Conservation (phyloP, 306 rosid genomes). For the Fragaria ananassa region DNA sequence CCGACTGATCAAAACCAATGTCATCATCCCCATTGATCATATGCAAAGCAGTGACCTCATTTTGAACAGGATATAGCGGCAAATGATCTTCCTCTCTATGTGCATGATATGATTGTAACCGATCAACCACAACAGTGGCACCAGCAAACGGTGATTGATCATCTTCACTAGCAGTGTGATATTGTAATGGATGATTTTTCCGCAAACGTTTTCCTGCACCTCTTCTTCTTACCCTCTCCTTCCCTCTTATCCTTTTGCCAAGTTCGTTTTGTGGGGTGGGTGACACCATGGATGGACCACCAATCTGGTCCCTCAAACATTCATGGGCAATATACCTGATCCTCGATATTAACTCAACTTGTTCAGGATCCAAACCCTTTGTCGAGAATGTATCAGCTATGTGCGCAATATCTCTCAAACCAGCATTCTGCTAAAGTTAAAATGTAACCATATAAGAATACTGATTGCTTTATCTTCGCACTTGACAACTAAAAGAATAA, state of each 20-base stretch:
- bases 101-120: constrained; percentile 41
- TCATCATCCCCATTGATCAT: constrained; percentile 48
- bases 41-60: constrained; percentile 43
- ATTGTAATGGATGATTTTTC: constrained; percentile 63
- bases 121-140: constrained; percentile 56
- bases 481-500: background rate
- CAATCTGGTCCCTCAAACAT: constrained; percentile 92
- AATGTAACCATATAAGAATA: constrained; percentile 39
- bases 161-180: constrained; percentile 62
- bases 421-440: constrained; percentile 77
- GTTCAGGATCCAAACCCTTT: constrained; percentile 78
- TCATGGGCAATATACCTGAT: constrained; percentile 83
- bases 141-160: constrained; percentile 72
- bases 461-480: constrained; percentile 4
- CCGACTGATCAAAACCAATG: constrained; percentile 60
- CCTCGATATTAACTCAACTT: constrained; percentile 73
- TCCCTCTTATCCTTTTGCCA: constrained; percentile 88
- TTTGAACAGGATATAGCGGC: constrained; percentile 48
- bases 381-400: constrained; percentile 88
- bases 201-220: constrained; percentile 70
- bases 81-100: constrained; percentile 56
- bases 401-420: constrained; percentile 90
- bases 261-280: constrained; percentile 51
- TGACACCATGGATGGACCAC: constrained; percentile 61
- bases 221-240: constrained; percentile 92